Conservation (phyloP, 371 early-diverging fungal species). For the Quaeritorhiza haematococci region DNA sequence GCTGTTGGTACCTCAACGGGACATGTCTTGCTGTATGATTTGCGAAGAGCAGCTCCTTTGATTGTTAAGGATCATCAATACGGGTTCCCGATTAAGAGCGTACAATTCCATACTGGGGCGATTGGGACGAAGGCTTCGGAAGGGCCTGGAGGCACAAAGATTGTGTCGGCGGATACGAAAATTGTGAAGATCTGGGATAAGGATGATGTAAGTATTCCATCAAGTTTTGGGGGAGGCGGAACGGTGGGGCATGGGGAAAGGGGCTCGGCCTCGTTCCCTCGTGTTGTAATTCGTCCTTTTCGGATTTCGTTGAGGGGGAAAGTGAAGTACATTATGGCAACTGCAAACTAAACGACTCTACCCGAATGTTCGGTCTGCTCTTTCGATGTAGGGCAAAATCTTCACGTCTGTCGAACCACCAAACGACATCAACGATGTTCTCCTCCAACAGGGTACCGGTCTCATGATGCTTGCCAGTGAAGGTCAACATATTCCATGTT, state of each 20-base stretch:
- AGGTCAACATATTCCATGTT: conserved; percentile 88
- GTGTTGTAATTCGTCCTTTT: conserved; percentile 1
- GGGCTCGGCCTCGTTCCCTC: too few species aligned
- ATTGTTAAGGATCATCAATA: conserved; percentile 93
- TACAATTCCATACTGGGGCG: conserved; percentile 74
- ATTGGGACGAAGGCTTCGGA: too few species aligned
- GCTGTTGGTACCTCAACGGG: conserved; percentile 91
- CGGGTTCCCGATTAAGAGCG: conserved; percentile 88
- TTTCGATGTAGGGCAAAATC: conserved; percentile 53
- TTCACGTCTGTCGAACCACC: conserved; percentile 89
- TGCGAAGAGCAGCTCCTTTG: conserved; percentile 79
- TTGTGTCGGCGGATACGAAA: conserved; percentile 86
- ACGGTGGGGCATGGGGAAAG: too few species aligned
- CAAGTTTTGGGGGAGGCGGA: too few species aligned
- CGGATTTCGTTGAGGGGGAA: background rate
- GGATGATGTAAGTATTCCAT: conserved; percentile 33
- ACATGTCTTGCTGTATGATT: conserved; percentile 88
- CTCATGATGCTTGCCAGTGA: conserved; percentile 93
- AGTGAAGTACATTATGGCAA: background rate
- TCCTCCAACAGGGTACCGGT: conserved; percentile 78
- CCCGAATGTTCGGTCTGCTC: background rate
- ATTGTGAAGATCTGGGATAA: conserved; percentile 91
- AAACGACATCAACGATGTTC: conserved; percentile 90
- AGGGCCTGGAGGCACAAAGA: too few species aligned
- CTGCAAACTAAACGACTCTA: background rate